Evolutionary conservation across 2,329 filamentous ascomycete species (phyloP), one percentile per base, ranked within the genome.

Genomic region (Fonsecaea erecta): DNA sequence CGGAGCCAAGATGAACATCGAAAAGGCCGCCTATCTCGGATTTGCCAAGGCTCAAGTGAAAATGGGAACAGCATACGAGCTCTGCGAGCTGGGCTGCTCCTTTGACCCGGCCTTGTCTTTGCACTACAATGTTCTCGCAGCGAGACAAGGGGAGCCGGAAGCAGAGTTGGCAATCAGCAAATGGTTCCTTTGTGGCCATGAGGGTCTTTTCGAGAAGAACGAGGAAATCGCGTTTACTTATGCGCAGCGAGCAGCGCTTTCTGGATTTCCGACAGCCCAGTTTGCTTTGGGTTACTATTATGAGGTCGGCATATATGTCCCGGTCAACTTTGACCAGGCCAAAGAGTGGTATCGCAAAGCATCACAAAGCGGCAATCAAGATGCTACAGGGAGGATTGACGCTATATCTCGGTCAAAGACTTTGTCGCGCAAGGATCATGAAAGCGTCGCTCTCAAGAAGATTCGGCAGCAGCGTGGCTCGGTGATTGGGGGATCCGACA

Each of bases 281-380:
- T 99, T 99, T 74, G 95, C 95, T 28, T 87, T 99, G 83, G 94
- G 94, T 11, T 99, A 99, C 78, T 99, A 98, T 80, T 88, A 95
- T 75, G 95, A 99, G 77, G 96, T 99, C 71, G 95, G 95, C 71
- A 96, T 99, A 75, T 89, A 93, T 74, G 90, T 96, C 26, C 86
- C 87, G n/a, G 90, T 92, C 70, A 91, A 94, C 75, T 79, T 97
- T 48, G 85, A 87, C 56, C 91, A 95, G 75, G 94, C 95, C 0
- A 84, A 90, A 68, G 87, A 84, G 69, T 99, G 95, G 95, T 99
- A 99, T 75, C 87, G 90, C 70, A 88, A 92, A 73, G 94, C 95
- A 7, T 90, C 93, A 32, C 89, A 91, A 34, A 92, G 94, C 73
- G 95, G 94, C 37, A 99, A 98, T 78, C 90, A 91, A 72, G 95